Base-by-base conservation (phyloP, 805 yeast genomes). In the Yamadazyma laniorum region DNA sequence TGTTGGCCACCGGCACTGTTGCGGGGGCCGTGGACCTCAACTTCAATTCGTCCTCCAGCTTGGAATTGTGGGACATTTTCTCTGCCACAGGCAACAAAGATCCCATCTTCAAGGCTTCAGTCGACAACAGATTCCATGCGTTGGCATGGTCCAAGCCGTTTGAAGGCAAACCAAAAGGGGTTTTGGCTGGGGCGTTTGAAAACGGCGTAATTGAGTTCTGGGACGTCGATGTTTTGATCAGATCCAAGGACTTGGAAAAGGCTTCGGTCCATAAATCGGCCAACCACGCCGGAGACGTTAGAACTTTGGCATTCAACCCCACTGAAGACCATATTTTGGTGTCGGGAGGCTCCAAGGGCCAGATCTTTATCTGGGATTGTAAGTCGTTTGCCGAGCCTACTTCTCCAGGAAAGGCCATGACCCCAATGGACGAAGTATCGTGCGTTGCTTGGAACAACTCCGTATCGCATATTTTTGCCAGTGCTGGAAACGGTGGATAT, bases 11-110 rank as follows among this genome's bases (percentile, higher is more conserved):
- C 1, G 99, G 96, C 16, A 85, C 96, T 0, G 85, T 87, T n/a
- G 90, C 98, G 0, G 98, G 98, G 6, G 95, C 96, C 11, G 84
- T 93, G 51, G 96, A 88, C 58, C 85, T 85, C 29, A 80, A 83
- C 56, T 90, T 90, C 61, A 80, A 90, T 28, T 79, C 93, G 15
- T 73, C 80, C 19, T 80, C 96, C 2, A 63, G 75, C n/a, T 65
- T 93, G 41, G 90, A 88, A 52, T 70, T 93, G 43, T 84, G 95
- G 85, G 80, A 84, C 44, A 73, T 85, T 7, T 71, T 81, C 40
- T 58, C 64, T 4, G 48, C 63, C 33, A 46, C 45, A 17, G 49
- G 53, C 35, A 53, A 48, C 18, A 36, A 48, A 21, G 55, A 51
- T 31, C 72, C 72, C 2, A 47, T 67, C 18, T 59, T 67, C 42